Evolutionary conservation across 2,329 filamentous ascomycete genomes (phyloP).

Genomic region (Cladosporium oxysporum): DNA sequence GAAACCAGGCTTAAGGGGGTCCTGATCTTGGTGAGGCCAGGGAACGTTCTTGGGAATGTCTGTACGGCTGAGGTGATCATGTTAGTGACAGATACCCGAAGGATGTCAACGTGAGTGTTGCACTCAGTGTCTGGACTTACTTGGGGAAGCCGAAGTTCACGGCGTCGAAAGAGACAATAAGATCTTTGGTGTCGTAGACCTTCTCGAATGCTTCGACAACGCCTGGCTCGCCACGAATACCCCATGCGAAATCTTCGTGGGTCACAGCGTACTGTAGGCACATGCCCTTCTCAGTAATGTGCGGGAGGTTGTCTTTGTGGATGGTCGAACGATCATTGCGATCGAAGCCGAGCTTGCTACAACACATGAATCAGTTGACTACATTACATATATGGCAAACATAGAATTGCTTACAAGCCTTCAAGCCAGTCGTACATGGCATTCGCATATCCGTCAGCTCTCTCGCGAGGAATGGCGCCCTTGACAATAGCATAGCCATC

Average conservation of each 20-base stretch:
- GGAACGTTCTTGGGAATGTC: constrained; percentile 29
- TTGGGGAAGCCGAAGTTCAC: constrained; percentile 48
- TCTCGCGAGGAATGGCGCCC: constrained; percentile 46
- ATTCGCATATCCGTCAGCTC: constrained; percentile 41
- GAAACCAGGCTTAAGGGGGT: constrained; percentile 49
- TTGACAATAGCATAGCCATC: constrained; percentile 53
- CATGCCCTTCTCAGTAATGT: constrained; percentile 53
- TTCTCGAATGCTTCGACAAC: constrained; percentile 51
- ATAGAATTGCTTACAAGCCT: constrained; percentile 39
- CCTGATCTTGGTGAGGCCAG: constrained; percentile 50
- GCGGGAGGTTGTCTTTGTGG: constrained; percentile 38
- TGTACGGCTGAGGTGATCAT: not conserved
- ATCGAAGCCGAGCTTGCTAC: constrained; percentile 40
- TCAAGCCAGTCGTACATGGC: constrained; percentile 36
- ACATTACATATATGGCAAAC: not conserved
- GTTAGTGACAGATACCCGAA: not conserved
- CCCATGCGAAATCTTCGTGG: constrained; percentile 54
- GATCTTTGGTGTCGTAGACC: constrained; percentile 48
- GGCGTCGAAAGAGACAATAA: constrained; percentile 54
- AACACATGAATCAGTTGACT: constrained; percentile 22
- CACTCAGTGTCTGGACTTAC: constrained; percentile 12
- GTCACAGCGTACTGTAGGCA: constrained; percentile 49
- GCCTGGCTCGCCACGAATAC: constrained; percentile 50
- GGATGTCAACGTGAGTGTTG: not conserved
- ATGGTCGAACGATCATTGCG: constrained; percentile 40